These are phyloP conservation scores for Phytophthora pisi DNA, from an alignment of 352 stramenopile genomes.

Conservation along the genomic window DNA sequence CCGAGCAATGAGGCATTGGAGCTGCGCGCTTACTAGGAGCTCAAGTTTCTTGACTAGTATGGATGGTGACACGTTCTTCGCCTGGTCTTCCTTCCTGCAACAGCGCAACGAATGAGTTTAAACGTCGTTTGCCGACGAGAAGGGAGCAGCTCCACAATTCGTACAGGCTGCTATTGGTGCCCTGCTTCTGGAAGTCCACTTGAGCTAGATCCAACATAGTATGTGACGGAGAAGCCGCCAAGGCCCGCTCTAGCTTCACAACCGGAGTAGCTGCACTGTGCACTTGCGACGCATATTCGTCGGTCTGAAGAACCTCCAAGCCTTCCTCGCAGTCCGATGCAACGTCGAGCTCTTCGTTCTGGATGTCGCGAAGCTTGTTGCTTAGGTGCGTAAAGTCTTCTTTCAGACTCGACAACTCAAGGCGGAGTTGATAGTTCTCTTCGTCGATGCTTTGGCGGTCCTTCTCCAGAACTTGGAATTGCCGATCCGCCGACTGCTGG, in stretches of 20 bases:
- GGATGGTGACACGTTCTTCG: background rate
- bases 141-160: background rate
- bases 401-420: slow-evolving; percentile 10
- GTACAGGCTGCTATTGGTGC: background rate
- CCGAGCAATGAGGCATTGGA: background rate
- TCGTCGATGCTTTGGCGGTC: slow-evolving; percentile 18
- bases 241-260: background rate
- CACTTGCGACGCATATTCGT: background rate
- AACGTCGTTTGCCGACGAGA: background rate
- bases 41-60: background rate
- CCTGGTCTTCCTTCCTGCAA: background rate
- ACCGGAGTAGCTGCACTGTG: background rate
- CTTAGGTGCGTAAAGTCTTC: slow-evolving; percentile 11
- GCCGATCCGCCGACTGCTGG: slow-evolving; percentile 26
- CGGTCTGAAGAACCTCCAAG: too few relatives aligned
- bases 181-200: background rate
- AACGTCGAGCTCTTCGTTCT: slow-evolving; percentile 12
- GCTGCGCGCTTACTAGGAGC: background rate
- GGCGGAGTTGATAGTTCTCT: slow-evolving; percentile 24
- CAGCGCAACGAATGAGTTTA: background rate
- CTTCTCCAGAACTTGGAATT: slow-evolving; percentile 16
- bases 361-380: slow-evolving; percentile 8
- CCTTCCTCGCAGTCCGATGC: background rate
- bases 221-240: background rate
- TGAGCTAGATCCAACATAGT: background rate